Evolutionary conservation across 345 rosid genomes (phyloP), one percentile per base, ranked within the genome.

Genomic region (Acer campestre): DNA sequence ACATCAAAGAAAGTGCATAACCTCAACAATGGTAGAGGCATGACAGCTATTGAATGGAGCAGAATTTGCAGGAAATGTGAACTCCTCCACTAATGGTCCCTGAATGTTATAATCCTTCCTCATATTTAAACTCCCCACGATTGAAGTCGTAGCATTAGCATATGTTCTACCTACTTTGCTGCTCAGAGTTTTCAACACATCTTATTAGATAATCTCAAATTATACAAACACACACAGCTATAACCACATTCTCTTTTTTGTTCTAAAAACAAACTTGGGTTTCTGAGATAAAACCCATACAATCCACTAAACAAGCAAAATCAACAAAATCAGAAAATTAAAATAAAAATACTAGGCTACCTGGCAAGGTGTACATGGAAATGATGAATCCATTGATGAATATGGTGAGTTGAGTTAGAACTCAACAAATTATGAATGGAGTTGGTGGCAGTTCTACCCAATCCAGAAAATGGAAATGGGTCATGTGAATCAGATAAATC

Each of bases 1-100:
- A 48, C 55, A 71, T 11, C 68, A 59, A 46, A 46, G 49, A 10
- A 25, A 77, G 42, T 80, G 74, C 76, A 22, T 29, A 61, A 91
- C 96, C 95, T 92, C 97, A 9, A 88, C 93, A 63, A 95, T 90
- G 83, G 97, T 93, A 48, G 98, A 92, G 22, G 98, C 98, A 82
- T 96, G 98, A 69, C 97, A 96, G 83, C 84, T 93, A 77, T 89
- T 82, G 78, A 96, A 96, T 13, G 98, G 97, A 82, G 88, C 90
- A 68, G 97, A 91, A 74, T 78, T 79, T 75, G 86, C 87, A 17
- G 86, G 82, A 80, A 87, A 91, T 55, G 98, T 96, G 76, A 91
- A 89, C 58, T 90, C 93, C 84, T 86, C 93, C 67, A 71, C 74
- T 67, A 90, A 4, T 10, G 74, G 80, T 70, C 80, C 78, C 77